These are phyloP conservation scores for Kwoniella dejecticola DNA, from an alignment of 768 basidiomycete species.

Conservation along the genomic window DNA sequence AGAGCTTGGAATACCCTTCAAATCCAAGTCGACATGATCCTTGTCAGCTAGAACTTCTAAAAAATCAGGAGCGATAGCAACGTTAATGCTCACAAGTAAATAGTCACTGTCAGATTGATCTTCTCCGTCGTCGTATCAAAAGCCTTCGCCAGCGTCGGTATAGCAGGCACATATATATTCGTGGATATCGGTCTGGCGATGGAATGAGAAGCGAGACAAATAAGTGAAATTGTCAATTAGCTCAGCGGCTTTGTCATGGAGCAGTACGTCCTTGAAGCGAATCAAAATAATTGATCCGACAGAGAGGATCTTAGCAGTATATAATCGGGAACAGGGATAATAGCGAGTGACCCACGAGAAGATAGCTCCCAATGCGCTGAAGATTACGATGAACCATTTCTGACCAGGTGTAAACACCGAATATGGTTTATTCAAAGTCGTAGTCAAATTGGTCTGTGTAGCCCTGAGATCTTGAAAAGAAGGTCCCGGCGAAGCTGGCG, in stretches of 20 bases:
- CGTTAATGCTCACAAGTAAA: slow-evolving; percentile 64
- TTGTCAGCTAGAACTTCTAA: too few relatives aligned
- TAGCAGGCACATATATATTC: slow-evolving; percentile 79
- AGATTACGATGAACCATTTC: slow-evolving; percentile 42
- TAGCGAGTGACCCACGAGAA: slow-evolving; percentile 55
- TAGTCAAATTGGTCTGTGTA: slow-evolving; percentile 17
- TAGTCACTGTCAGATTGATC: slow-evolving; percentile 78
- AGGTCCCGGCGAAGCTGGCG: not conserved
- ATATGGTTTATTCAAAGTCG: slow-evolving; percentile 26
- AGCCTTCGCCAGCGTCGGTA: slow-evolving; percentile 66
- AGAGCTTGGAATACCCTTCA: slow-evolving; percentile 46
- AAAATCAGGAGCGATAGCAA: too few relatives aligned
- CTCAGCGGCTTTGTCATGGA: too few relatives aligned
- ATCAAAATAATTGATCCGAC: too few relatives aligned
- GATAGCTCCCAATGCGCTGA: slow-evolving; percentile 39
- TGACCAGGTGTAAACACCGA: slow-evolving; percentile 27
- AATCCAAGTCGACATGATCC: too few relatives aligned
- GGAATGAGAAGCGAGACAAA: too few relatives aligned
- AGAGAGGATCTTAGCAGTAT: too few relatives aligned
- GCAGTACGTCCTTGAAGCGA: too few relatives aligned
- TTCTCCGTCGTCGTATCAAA: slow-evolving; percentile 71
- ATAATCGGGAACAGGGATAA: too few relatives aligned
- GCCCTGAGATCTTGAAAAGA: slow-evolving; percentile 12
- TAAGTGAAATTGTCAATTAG: too few relatives aligned
- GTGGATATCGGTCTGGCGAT: slow-evolving; percentile 58